These are phyloP conservation scores for Gynostemma pentaphyllum DNA, from an alignment of 306 rosid genomes.

Conservation along the genomic window DNA sequence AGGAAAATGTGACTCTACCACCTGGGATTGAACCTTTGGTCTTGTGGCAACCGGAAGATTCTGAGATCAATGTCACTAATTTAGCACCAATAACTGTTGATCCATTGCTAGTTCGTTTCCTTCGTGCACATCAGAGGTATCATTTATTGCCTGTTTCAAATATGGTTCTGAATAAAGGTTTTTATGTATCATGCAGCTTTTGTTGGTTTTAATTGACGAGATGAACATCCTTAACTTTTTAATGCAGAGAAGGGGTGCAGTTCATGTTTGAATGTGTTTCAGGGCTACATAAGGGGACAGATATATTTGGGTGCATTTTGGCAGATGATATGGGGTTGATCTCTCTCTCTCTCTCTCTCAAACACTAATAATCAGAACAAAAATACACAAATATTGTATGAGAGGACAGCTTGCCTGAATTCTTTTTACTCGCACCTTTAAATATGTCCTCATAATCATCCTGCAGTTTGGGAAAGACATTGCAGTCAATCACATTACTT, in stretches of 20 bases:
- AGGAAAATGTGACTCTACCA: slow-evolving; percentile 45
- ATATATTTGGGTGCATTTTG: slow-evolving; percentile 83
- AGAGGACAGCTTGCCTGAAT: neutral
- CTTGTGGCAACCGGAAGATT: slow-evolving; percentile 67
- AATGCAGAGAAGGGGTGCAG: slow-evolving; percentile 93
- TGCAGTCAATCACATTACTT: slow-evolving; percentile 88
- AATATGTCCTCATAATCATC: slow-evolving; percentile 11
- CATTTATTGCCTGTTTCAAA: neutral
- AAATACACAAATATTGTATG: neutral
- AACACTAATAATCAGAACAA: neutral
- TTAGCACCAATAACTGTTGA: slow-evolving; percentile 46
- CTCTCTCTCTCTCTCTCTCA: slow-evolving; percentile 11
- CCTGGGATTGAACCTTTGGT: slow-evolving; percentile 68
- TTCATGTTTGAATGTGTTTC: slow-evolving; percentile 93
- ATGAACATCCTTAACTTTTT: slow-evolving; percentile 6
- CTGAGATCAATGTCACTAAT: slow-evolving; percentile 21
- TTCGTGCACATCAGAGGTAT: slow-evolving; percentile 88
- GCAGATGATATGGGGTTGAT: slow-evolving; percentile 96
- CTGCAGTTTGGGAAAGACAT: slow-evolving; percentile 90
- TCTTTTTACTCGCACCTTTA: slow-evolving; percentile 4
- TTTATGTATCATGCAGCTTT: neutral
- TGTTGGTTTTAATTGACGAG: slow-evolving; percentile 8
- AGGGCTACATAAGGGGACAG: slow-evolving; percentile 40
- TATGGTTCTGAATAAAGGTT: neutral
- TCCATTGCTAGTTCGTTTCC: slow-evolving; percentile 76